Evolutionary conservation across 2,329 filamentous ascomycete genomes (phyloP), one percentile per base, ranked within the genome.

Genomic region (Xylaria sp.): DNA sequence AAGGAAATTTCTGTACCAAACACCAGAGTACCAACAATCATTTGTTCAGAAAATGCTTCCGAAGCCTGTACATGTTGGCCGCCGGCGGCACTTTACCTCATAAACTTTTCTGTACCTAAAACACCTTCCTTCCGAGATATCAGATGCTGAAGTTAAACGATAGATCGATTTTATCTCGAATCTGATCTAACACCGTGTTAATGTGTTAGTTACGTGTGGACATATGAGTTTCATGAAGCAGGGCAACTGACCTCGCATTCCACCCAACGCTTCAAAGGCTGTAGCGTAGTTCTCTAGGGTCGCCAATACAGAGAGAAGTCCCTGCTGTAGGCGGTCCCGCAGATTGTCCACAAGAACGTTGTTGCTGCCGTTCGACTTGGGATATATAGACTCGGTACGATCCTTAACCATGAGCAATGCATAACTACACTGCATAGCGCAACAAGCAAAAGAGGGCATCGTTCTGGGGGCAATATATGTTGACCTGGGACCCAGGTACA

Each of bases 401-500:
- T 81, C 78, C 70, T 80, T 79, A 56, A 84, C 79, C 78, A 83
- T 83, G 43, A 83, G 76, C 59, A 84, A 76, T 18, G 81, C 80
- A 62, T 84, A 84, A 9, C 81, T 82, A 66, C 80, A 81, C 73
- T 84, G 82, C 82, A 84, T 84, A 6, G 82, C 82, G 62, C 82
- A 83, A 69, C 82, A 83, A 25, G 81, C 81, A 61, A 83, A 84
- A 10, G 81, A 79, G 18, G 82, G 82, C 81, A 84, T 83, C 46
- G 81, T 83, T 54, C 82, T 79, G n/a, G 82, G 82, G 4, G 81
- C 79, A 20, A 82, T 77, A 51, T 82, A 75, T 2, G 74, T 77
- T 20, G 81, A 83, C 10, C 77, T 76, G 13, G 79, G 76, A 10
- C 80, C 78, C 43, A 83, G 71, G 66, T 78, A 81, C 51, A 74